These are phyloP conservation scores for Trifolium subterraneum DNA, from an alignment of 306 rosid genomes.

Conservation along the genomic window DNA sequence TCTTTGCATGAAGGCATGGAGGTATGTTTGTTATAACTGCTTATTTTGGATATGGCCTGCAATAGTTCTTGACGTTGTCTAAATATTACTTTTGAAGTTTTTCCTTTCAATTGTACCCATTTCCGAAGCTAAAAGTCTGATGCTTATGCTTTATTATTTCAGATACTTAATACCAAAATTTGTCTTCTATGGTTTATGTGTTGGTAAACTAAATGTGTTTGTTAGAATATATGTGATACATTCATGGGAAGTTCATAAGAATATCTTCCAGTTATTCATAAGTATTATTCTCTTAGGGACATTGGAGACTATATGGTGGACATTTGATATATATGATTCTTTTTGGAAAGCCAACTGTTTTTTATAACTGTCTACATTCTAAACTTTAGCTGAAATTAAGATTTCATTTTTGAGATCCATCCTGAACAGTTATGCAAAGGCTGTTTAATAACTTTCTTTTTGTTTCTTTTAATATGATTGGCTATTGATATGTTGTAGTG, in stretches of 20 bases:
- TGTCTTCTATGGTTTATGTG: conserved; percentile 36
- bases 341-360: conserved; percentile 14
- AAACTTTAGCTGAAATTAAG: conserved; percentile 26
- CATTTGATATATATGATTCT: conserved; percentile 14
- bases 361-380: conserved; percentile 21
- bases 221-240: conserved; percentile 21
- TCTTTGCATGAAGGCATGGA: conserved; percentile 77
- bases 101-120: conserved; percentile 9
- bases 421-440: conserved; percentile 11
- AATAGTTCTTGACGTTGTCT: conserved; percentile 13
- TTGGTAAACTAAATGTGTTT: conserved; percentile 24
- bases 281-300: conserved; percentile 16
- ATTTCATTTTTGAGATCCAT: conserved; percentile 1
- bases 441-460: conserved; percentile 6
- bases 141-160: conserved; percentile 17
- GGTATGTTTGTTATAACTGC: conserved; percentile 52
- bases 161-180: conserved; percentile 12
- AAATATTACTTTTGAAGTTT: conserved; percentile 15
- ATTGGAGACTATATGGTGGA: conserved; percentile 3
- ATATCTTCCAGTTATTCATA: background rate
- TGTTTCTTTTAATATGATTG: background rate
- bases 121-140: conserved; percentile 24
- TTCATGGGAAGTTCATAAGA: conserved; percentile 21
- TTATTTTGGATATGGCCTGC: background rate
- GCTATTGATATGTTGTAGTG: conserved; percentile 11